Conservation (phyloP, 106 monocot genomes). For the Apostasia shenzhenica region DNA sequence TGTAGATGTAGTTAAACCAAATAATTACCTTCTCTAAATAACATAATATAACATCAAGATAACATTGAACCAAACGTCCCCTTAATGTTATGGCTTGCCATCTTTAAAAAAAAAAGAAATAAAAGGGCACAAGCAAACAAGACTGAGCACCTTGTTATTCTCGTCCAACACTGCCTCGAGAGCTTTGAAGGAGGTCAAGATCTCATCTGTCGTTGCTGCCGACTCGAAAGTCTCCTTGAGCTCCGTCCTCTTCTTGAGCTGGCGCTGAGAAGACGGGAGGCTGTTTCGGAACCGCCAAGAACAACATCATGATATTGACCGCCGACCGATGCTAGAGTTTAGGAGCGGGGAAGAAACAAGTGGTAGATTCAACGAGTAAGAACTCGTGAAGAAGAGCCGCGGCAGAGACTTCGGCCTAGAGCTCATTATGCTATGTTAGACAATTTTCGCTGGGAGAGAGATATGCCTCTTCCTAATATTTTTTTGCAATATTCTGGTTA, state of each 20-base stretch:
- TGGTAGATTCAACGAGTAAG: background rate
- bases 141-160: slow-evolving; percentile 41
- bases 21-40: no score
- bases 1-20: no score
- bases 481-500: no score
- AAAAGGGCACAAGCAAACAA: slow-evolving; percentile 45
- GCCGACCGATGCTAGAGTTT: background rate
- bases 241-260: slow-evolving; percentile 15
- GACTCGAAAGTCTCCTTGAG: slow-evolving; percentile 63
- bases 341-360: background rate
- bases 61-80: no score
- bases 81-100: no score
- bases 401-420: background rate
- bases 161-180: slow-evolving; percentile 31
- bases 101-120: no score
- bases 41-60: no score
- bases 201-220: slow-evolving; percentile 54
- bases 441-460: no score
- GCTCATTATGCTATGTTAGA: no score
- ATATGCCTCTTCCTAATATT: no score
- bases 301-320: background rate
- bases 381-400: background rate
- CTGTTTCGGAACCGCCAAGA: background rate
- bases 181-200: slow-evolving; percentile 47
- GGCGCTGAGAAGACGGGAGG: slow-evolving; percentile 15